Base-by-base conservation (phyloP, 768 basidiomycete genomes). In the Suillus brevipes region DNA sequence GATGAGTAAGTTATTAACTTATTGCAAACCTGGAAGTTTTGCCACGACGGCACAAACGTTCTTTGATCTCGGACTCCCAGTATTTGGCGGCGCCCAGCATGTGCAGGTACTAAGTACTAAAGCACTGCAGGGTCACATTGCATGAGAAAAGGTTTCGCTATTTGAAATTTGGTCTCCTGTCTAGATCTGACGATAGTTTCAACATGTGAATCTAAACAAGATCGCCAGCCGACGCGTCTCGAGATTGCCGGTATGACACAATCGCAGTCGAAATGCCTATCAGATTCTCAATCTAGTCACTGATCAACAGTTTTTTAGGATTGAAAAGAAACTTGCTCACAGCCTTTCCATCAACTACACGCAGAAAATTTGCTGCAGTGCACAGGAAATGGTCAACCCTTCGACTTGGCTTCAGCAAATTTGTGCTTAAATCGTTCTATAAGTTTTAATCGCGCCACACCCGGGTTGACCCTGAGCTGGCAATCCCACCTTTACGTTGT, bases 141-240 rank as follows among this genome's bases (percentile, higher is more conserved):
- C 49, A 36, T 49, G 47, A 60, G 66, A 70, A 63, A 58, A 45
- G 42, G 73, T 76, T 75, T n/a, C 16, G n/a, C 4, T 57, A 74
- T 76, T 76, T 78, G 67, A 75, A 76, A 76, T 78, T 65, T n/a
- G 13, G 56, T 20, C 49, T 49, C 31, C 28, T 31, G 18, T 18
- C 28, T n/a, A 69, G 67, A 72, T 75, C 74, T 66, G 31, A 45
- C 34, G 63, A 23, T 57, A 37, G 47, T 25, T 53, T 13, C 61
- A 61, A 59, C 53, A 58, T 67, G 74, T 34, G 68, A 42, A 64
- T 59, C 58, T 59, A 18, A 59, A 12, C 28, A 20, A 20, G 57
- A 59, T 59, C 38, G 38, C 18, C 58, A 59, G 18, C 28, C 58
- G 58, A 59, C 58, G 18, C 40, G 20, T 36, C 31, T 55, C 20